phyloP scores from a whole-genome alignment of 495 filamentous ascomycete species.

The Aspergillus avenaceus region DNA sequence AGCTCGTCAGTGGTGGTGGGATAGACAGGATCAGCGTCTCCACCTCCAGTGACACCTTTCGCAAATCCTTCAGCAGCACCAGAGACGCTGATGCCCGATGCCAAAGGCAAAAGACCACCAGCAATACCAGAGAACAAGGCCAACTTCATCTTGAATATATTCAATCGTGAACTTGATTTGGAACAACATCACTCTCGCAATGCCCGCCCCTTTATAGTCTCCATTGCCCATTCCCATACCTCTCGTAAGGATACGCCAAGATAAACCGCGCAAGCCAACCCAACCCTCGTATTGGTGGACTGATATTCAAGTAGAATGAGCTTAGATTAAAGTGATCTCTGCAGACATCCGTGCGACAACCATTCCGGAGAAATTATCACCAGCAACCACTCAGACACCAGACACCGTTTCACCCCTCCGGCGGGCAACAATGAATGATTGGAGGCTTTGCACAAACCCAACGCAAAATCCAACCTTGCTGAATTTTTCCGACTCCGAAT shows the following conservation, averaged over 20 bases:
- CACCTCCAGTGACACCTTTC: not conserved
- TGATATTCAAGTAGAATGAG: too few relatives aligned
- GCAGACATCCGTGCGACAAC: not conserved
- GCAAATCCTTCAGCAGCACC: conserved; percentile 4
- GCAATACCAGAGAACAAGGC: not conserved
- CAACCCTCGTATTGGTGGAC: too few relatives aligned
- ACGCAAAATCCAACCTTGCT: not conserved
- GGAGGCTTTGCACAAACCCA: not conserved
- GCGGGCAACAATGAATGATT: not conserved
- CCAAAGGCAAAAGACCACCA: not conserved
- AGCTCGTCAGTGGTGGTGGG: not conserved
- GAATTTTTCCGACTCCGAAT: not conserved
- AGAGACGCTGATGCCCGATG: not conserved
- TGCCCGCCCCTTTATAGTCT: too few relatives aligned
- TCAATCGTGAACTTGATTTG: too few relatives aligned
- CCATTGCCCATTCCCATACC: too few relatives aligned
- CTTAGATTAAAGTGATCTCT: too few relatives aligned
- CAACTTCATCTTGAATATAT: not conserved
- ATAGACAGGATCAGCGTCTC: not conserved
- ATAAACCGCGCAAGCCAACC: too few relatives aligned
- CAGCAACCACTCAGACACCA: not conserved
- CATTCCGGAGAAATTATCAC: not conserved
- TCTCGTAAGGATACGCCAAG: too few relatives aligned
- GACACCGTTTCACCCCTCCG: too few relatives aligned
- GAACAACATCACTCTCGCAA: too few relatives aligned